Evolutionary conservation across 2,329 filamentous ascomycete species (phyloP).

Genomic region (Rhynchosporium graminicola): DNA sequence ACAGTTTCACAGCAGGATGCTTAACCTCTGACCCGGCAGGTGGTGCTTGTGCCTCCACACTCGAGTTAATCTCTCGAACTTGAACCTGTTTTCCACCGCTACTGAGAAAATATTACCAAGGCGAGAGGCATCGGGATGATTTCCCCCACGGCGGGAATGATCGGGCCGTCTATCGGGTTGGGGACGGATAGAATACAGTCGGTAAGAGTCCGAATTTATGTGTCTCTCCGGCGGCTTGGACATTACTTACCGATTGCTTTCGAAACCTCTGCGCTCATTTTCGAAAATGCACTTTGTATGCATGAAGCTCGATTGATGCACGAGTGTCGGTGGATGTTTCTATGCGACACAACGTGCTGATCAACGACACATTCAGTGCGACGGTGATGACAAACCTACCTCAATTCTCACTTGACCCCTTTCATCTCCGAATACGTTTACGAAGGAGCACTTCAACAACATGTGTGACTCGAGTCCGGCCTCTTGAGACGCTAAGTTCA

Average conservation of each 20-base stretch:
- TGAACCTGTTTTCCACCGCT: conserved; percentile 7
- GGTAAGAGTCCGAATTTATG: background rate
- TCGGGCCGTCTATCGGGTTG: conserved; percentile 7
- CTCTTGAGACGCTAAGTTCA: background rate
- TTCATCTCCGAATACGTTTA: background rate
- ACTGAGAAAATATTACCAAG: background rate
- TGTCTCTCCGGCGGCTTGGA: background rate
- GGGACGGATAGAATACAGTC: background rate
- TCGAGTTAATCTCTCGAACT: background rate
- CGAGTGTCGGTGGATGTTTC: background rate
- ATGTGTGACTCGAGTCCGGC: background rate
- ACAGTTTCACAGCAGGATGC: background rate
- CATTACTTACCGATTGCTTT: background rate
- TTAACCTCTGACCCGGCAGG: conserved; percentile 13
- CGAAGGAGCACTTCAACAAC: background rate
- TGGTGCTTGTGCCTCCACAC: conserved; percentile 14
- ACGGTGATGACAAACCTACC: background rate
- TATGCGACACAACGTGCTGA: conserved; percentile 2
- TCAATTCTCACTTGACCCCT: background rate
- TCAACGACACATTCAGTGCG: background rate
- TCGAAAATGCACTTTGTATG: background rate
- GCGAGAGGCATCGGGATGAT: no score
- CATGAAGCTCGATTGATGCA: background rate
- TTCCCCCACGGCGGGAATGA: background rate
- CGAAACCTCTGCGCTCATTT: background rate